Base-by-base conservation (phyloP, 768 basidiomycete species). In the Termitomyces sp. region DNA sequence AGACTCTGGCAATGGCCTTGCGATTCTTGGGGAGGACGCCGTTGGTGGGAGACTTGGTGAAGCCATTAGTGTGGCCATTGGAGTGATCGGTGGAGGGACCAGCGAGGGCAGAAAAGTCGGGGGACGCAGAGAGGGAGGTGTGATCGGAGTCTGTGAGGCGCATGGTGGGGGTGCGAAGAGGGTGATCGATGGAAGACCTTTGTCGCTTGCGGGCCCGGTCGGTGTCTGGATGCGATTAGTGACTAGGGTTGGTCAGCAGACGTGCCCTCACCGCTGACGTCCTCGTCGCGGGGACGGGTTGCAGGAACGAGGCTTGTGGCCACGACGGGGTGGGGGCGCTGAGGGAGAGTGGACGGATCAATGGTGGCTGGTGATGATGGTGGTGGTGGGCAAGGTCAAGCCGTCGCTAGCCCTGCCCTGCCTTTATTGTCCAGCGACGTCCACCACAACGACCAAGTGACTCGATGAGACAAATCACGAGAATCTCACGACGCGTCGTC, bases 171-270 rank as follows among this genome's bases (percentile, higher is more conserved):
- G 72, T 65, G 63, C 68, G 62, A 68, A 68, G 64, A 45, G 66
- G 46, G 75, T 70, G 74, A 73, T 74, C 70, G 71, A 74, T 64
- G 66, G 81, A 79, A 69, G 82, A 78, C 74, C 89, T 82, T 79
- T 87, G 87, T 80, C 89, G 82, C 80, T 90, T 90, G 75, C 82
- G 81, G 66, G 85, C 84, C 73, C 87, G 79, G 58, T 79, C 64
- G 64, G 50, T 44, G 57, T 66, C 65, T 63, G 33, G 42, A 16
- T 1, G 65, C 62, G 64, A 57, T 42, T 35, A 69, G 65, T 61
- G 57, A 65, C 48, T 61, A 59, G 53, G 38, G 24, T 33, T 56
- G 63, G 49, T 53, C 39, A 62, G 58, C 46, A 50, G 38, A 55
- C 51, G 59, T 67, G 68, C 67, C 6, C 39, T 55, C 70, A 81